Conservation (phyloP, 163 green algal species). For the Scenedesmus sp. region DNA sequence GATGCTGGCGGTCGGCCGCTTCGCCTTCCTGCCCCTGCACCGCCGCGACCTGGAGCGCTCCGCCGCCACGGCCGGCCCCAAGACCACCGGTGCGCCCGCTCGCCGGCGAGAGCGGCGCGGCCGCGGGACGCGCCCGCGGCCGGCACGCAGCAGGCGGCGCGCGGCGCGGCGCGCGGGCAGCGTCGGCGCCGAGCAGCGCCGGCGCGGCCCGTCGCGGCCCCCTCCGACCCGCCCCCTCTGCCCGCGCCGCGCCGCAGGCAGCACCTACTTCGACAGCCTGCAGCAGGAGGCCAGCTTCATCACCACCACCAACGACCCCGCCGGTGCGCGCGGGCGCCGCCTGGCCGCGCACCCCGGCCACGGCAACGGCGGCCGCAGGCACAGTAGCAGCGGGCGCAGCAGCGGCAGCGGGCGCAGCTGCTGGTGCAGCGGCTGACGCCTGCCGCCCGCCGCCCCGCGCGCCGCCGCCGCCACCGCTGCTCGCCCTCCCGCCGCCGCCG, state of each 20-base stretch:
- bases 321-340: no score
- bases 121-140: background rate
- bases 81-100: conserved; percentile 61
- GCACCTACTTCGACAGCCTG: conserved; percentile 68
- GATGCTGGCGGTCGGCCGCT: conserved; percentile 54
- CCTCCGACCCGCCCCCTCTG: background rate
- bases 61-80: conserved; percentile 49
- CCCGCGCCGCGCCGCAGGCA: conserved; percentile 26
- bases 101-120: background rate
- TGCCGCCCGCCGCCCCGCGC: background rate
- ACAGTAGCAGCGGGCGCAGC: no score
- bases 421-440: background rate
- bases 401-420: no score
- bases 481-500: no score
- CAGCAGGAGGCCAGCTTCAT: conserved; percentile 58
- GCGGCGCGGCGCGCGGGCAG: no score
- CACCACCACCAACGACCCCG: conserved; percentile 66
- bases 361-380: conserved; percentile 45
- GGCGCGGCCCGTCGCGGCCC: no score
- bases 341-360: background rate
- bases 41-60: conserved; percentile 48
- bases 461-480: no score
- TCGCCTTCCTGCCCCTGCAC: conserved; percentile 56
- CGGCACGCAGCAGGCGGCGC: no score
- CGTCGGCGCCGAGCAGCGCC: no score